Conservation (phyloP, 192 early-diverging fungal species). For the Chytriomyces sp. region DNA sequence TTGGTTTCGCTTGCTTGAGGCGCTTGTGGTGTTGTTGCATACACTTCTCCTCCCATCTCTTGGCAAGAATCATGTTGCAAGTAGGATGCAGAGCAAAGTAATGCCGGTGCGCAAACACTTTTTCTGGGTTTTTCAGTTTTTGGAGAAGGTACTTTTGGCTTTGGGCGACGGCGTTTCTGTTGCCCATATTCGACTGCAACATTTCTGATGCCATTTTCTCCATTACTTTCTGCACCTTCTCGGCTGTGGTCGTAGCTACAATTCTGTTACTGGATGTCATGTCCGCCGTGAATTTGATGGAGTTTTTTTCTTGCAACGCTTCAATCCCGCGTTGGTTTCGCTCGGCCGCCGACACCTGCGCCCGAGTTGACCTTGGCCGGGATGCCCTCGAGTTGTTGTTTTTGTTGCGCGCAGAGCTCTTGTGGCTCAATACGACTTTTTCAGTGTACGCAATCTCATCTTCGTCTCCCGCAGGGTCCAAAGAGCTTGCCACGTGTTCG, state of each 20-base stretch:
- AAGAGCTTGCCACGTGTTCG: too few species aligned
- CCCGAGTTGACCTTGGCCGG: too few species aligned
- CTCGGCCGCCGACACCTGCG: neutral
- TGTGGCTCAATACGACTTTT: too few species aligned
- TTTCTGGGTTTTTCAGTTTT: constrained; percentile 5
- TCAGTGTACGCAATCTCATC: too few species aligned
- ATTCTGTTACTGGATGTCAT: neutral
- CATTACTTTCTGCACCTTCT: neutral
- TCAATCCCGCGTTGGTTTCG: neutral
- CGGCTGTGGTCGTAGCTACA: neutral
- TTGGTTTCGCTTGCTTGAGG: constrained; percentile 42
- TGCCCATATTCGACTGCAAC: too few species aligned
- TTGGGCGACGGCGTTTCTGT: neutral
- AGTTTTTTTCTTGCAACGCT: neutral
- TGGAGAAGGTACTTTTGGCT: neutral
- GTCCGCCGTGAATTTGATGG: neutral
- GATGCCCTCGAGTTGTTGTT: too few species aligned
- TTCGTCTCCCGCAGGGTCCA: too few species aligned
- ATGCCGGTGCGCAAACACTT: constrained; percentile 49
- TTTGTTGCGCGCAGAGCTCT: too few species aligned
- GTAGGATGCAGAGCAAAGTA: constrained; percentile 48
- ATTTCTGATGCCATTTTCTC: too few species aligned
- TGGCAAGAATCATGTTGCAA: constrained; percentile 50
- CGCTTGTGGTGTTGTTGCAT: constrained; percentile 44
- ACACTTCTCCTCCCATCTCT: constrained; percentile 50